Conservation (phyloP, 768 basidiomycete species). For the Chalciporus sphaerocephalus region DNA sequence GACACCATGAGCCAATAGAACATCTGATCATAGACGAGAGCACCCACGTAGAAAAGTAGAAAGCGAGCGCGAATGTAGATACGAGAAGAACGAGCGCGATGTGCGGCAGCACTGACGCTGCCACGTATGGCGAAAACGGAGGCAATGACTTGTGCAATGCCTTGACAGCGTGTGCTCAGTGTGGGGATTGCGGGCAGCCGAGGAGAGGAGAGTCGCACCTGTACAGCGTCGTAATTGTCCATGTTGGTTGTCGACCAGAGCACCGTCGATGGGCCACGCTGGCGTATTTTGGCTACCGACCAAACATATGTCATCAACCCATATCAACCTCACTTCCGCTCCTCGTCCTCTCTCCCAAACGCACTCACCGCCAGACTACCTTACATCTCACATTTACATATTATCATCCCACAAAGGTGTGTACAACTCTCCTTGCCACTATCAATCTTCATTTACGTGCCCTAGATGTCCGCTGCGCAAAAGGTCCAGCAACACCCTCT, state of each 20-base stretch:
- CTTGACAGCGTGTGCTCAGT: slow-evolving; percentile 30
- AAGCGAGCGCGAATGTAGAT: slow-evolving; percentile 77
- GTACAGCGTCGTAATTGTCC: slow-evolving; percentile 51
- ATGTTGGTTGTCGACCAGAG: slow-evolving; percentile 31
- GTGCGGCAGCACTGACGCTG: slow-evolving; percentile 65
- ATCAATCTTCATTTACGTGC: neutral
- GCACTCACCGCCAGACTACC: slow-evolving; percentile 6
- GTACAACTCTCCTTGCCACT: neutral
- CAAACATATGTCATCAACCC: slow-evolving; percentile 64
- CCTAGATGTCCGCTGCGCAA: slow-evolving; percentile 78
- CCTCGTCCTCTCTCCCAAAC: slow-evolving; percentile 24
- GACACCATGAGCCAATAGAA: slow-evolving; percentile 5
- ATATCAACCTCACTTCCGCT: slow-evolving; percentile 36
- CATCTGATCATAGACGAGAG: neutral
- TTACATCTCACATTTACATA: slow-evolving; percentile 11
- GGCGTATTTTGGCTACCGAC: slow-evolving; percentile 51
- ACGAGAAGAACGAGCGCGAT: slow-evolving; percentile 70
- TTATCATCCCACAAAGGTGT: slow-evolving; percentile 8
- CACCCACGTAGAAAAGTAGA: slow-evolving; percentile 85
- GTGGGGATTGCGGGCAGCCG: neutral
- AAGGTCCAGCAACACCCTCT: slow-evolving; percentile 86
- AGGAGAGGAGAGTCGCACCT: slow-evolving; percentile 38
- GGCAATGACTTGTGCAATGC: slow-evolving; percentile 62
- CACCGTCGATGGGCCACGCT: slow-evolving; percentile 23
- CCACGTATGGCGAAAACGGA: slow-evolving; percentile 64